Conservation (phyloP, 2,329 filamentous ascomycete genomes). For the Aspergillus nomiae region DNA sequence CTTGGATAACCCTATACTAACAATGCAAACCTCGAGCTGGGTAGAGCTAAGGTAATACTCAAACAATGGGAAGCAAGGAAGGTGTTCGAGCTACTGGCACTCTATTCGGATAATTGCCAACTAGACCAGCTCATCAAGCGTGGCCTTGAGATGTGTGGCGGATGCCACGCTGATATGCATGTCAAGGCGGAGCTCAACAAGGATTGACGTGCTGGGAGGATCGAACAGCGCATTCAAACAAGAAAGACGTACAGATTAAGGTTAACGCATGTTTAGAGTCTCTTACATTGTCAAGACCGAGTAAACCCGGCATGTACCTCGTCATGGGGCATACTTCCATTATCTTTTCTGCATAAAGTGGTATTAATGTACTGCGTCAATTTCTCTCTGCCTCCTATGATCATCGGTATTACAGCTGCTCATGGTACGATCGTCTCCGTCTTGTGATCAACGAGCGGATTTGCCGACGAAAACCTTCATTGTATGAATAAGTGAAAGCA, state of each 20-base stretch:
- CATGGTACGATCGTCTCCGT: background rate
- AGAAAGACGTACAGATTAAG: background rate
- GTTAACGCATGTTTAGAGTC: background rate
- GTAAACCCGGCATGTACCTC: background rate
- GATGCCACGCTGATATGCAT: too few relatives aligned
- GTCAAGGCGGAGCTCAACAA: too few relatives aligned
- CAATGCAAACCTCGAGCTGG: background rate
- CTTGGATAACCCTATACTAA: background rate
- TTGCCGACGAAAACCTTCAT: background rate
- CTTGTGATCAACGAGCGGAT: background rate
- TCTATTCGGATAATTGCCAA: too few relatives aligned
- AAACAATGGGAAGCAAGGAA: too few relatives aligned
- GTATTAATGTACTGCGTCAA: background rate
- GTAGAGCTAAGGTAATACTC: background rate
- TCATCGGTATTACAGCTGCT: background rate
- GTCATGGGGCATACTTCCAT: background rate
- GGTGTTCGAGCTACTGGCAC: too few relatives aligned
- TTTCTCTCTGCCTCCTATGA: background rate
- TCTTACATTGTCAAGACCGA: background rate
- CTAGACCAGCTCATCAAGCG: too few relatives aligned
- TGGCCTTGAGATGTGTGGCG: too few relatives aligned
- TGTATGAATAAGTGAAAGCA: background rate
- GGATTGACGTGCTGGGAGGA: too few relatives aligned
- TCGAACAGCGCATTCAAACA: too few relatives aligned
- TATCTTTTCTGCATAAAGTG: background rate